Conservation (phyloP, 345 rosid genomes). For the Balakata baccata region DNA sequence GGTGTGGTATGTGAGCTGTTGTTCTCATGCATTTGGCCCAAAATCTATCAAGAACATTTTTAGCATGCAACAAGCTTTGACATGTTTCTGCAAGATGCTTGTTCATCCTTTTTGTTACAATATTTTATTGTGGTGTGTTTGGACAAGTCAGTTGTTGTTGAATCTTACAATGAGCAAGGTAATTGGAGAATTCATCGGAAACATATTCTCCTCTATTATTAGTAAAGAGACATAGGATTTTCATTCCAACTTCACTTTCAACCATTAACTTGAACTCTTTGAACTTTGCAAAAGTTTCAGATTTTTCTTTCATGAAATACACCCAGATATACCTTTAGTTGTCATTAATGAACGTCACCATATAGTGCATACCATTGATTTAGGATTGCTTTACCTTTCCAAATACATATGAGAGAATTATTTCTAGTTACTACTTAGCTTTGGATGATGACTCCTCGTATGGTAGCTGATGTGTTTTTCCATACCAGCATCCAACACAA, state of each 20-base stretch:
- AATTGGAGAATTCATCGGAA: neutral
- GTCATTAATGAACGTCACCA: conserved; percentile 1
- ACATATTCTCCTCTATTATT: neutral
- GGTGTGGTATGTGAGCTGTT: neutral
- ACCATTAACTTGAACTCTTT: neutral
- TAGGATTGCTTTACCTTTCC: neutral
- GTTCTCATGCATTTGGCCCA: conserved; percentile 9
- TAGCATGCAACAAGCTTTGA: neutral
- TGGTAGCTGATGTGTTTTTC: no score
- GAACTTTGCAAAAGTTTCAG: neutral
- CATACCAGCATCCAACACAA: no score
- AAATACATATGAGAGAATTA: no score
- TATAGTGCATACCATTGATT: neutral
- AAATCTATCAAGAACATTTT: neutral
- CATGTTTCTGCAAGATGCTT: neutral
- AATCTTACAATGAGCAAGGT: neutral
- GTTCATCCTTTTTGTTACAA: neutral
- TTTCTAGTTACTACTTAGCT: no score
- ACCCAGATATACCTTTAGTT: neutral
- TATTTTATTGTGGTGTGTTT: neutral
- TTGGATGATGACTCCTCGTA: no score
- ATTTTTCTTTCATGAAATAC: conserved; percentile 3
- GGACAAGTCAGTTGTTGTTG: neutral
- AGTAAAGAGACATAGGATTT: neutral
- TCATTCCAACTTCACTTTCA: neutral